Evolutionary conservation across 257 asterid genomes (phyloP).

Genomic region (Solanum chmielewskii): DNA sequence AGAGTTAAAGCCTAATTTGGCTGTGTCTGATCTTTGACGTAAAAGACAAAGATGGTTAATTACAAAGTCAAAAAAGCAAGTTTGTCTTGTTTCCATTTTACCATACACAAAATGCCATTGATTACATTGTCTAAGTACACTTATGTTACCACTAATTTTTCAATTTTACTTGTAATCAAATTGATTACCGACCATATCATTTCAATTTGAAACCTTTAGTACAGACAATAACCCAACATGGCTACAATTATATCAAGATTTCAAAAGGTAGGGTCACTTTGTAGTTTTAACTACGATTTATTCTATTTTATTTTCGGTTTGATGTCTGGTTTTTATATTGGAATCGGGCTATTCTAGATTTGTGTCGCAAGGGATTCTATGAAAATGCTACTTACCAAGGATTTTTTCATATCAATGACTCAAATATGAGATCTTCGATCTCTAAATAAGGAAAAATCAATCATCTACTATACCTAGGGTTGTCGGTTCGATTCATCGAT

Average conservation of each 20-base stretch:
- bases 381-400: fast-evolving
- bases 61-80: slow-evolving; percentile 37
- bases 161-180: background rate
- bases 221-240: slow-evolving; percentile 24
- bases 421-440: too few species aligned
- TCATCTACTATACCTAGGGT: too few species aligned
- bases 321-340: background rate
- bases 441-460: background rate
- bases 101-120: background rate
- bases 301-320: too few species aligned
- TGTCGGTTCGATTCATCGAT: too few species aligned
- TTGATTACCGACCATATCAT: slow-evolving; percentile 45
- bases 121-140: background rate
- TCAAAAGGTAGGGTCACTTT: background rate
- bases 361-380: fast-evolving
- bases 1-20: background rate
- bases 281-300: background rate
- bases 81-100: slow-evolving; percentile 21
- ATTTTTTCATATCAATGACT: too few species aligned
- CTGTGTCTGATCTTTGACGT: background rate
- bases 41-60: background rate
- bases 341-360: background rate
- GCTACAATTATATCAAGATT: background rate
- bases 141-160: background rate
- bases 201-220: slow-evolving; percentile 10